Conservation (phyloP, 2,329 filamentous ascomycete genomes). For the Macrophomina phaseolina region DNA sequence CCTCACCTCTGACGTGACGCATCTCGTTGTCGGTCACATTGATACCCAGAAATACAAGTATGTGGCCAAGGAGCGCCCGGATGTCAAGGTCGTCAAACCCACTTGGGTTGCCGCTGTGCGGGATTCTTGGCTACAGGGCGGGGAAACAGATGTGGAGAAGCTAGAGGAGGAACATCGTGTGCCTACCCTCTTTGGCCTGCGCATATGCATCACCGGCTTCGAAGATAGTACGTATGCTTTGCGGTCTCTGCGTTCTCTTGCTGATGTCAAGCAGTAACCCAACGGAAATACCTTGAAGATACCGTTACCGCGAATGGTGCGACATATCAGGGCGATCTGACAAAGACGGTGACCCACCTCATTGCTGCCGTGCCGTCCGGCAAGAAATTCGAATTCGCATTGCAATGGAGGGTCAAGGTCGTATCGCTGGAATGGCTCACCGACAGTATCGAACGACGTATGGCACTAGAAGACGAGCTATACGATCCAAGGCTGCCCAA, state of each 20-base stretch:
- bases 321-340: constrained; percentile 86
- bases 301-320: constrained; percentile 74
- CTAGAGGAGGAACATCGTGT: constrained; percentile 72
- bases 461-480: constrained; percentile 86
- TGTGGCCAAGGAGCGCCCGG: constrained; percentile 85
- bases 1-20: constrained; percentile 93
- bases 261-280: constrained; percentile 57
- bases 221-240: constrained; percentile 60
- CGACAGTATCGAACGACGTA: constrained; percentile 81
- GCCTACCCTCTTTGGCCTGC: constrained; percentile 66
- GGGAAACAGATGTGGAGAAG: constrained; percentile 72
- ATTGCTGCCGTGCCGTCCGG: constrained; percentile 80
- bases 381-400: constrained; percentile 89
- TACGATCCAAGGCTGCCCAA: constrained; percentile 77
- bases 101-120: constrained; percentile 84
- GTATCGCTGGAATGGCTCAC: constrained; percentile 85
- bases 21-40: constrained; percentile 88
- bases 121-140: constrained; percentile 78
- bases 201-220: constrained; percentile 73
- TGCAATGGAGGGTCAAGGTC: constrained; percentile 77
- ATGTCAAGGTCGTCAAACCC: constrained; percentile 82
- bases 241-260: background rate
- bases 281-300: constrained; percentile 73
- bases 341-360: constrained; percentile 83
- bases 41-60: constrained; percentile 94